Base-by-base conservation (phyloP, 345 rosid species). In the Moringa oleifera region DNA sequence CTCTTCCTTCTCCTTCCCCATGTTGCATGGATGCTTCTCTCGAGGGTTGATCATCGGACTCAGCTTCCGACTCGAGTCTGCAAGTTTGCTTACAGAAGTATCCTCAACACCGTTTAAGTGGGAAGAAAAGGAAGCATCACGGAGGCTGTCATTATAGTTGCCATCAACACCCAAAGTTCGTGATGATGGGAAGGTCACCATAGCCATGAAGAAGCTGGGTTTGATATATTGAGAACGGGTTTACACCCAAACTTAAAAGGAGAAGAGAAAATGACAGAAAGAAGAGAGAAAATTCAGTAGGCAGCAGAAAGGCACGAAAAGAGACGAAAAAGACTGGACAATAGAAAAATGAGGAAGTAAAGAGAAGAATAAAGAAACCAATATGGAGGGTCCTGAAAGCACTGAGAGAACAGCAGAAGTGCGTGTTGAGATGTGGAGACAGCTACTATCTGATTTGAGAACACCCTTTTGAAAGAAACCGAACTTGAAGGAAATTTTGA, bases 41-140 rank as follows among this genome's bases (percentile, higher is more conserved):
- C 52, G 64, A n/a, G 50, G 25, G 25, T 55, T 23, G 13, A 36
- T 31, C n/a, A 9, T 57, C 51, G 75, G 53, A 45, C 59, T 58
- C 62, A 56, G 62, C 33, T 64, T 60, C 50, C 55, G 49, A 57
- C 62, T 71, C 15, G 70, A 49, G 45, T 55, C 65, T 18, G 77
- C 64, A 37, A 81, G 71, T 65, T 73, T 73, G 37, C 65, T 69
- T 1, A 64, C 65, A 57, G 72, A 73, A 45, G 63, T 67, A 57
- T 81, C 83, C 69, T 78, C 89, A 1, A 67, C 23, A 56, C 51
- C 66, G 57, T 67, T 76, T 66, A 81, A 54, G 81, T 75, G 78
- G 18, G 90, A 71, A 64, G 90, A 77, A 63, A 80, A 81, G 64
- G 84, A 80, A 25, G 74, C 83, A 57, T 83, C 80, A 0, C 45